Percentiles rank a stretch among this genome's conserved stretches.
Conservation (phyloP, 345 rosid genomes). For the Stellera chamaejasme region DNA sequence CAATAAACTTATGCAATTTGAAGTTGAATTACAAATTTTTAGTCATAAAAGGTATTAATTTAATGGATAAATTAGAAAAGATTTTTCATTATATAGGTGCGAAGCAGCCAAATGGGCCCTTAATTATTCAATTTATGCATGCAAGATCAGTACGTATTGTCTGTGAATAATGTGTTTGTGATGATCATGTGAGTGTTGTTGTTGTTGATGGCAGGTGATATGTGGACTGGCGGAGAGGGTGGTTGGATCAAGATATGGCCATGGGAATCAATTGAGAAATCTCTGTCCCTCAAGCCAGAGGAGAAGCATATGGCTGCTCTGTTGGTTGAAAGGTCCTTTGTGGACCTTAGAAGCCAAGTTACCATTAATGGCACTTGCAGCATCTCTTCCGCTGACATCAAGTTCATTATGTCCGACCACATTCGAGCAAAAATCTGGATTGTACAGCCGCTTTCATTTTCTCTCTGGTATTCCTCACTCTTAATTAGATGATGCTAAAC, state of each 20-base stretch:
- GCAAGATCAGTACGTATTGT: not conserved
- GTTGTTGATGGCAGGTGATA: constrained; percentile 46
- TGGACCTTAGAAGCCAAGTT: constrained; percentile 86
- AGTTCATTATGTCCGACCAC: constrained; percentile 56
- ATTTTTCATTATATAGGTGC: too few species aligned
- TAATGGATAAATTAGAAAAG: too few species aligned
- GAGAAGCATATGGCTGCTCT: constrained; percentile 90
- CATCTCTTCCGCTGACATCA: constrained; percentile 72
- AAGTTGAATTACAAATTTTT: too few species aligned
- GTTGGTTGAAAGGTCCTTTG: constrained; percentile 75
- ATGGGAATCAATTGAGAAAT: constrained; percentile 76
- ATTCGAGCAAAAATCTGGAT: constrained; percentile 72
- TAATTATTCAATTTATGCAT: constrained; percentile 1
- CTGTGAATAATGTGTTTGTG: constrained; percentile 4
- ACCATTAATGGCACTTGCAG: constrained; percentile 71
- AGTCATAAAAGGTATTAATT: too few species aligned
- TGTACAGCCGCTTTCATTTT: constrained; percentile 56
- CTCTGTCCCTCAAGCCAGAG: constrained; percentile 58
- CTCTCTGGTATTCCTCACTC: constrained; percentile 42
- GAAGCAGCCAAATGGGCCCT: too few species aligned
- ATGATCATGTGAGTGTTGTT: not conserved
- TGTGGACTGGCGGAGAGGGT: constrained; percentile 78
- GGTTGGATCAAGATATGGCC: constrained; percentile 77
- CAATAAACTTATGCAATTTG: too few species aligned
- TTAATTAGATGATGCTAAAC: not conserved